These are phyloP conservation scores for Barnettozyma populi DNA, from an alignment of 805 yeast species.

Conservation along the genomic window DNA sequence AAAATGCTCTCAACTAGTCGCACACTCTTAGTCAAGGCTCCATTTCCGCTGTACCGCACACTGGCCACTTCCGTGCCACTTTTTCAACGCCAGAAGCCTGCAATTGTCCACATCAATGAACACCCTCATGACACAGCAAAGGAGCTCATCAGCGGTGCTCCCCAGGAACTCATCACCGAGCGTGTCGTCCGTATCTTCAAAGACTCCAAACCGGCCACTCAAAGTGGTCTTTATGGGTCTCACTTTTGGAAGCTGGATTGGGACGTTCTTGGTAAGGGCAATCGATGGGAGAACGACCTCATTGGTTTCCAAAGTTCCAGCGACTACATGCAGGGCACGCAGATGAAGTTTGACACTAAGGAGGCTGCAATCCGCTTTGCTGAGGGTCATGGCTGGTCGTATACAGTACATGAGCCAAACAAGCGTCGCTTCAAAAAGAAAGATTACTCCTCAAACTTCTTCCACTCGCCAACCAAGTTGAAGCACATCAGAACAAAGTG, in stretches of 20 bases:
- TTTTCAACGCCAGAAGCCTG: conserved; percentile 3
- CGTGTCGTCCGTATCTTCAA: conserved; percentile 74
- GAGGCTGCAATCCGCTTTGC: conserved; percentile 79
- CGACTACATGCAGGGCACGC: conserved; percentile 77
- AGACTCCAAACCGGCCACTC: conserved; percentile 78
- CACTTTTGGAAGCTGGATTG: conserved; percentile 77
- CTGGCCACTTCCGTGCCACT: not conserved
- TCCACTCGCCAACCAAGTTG: conserved; percentile 62
- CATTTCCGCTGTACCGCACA: not conserved
- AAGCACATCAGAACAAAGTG: conserved; percentile 80
- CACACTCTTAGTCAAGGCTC: not conserved
- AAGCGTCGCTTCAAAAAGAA: conserved; percentile 67
- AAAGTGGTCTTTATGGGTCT: conserved; percentile 47
- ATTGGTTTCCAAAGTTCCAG: conserved; percentile 80
- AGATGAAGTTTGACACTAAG: conserved; percentile 64
- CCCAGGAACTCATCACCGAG: conserved; percentile 49
- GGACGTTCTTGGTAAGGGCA: conserved; percentile 71
- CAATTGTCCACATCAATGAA: conserved; percentile 16
- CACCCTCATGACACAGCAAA: conserved; percentile 34
- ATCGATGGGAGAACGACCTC: conserved; percentile 86
- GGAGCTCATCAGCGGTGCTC: conserved; percentile 74
- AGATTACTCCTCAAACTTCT: conserved; percentile 68
- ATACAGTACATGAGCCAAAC: conserved; percentile 77
- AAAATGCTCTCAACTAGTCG: not conserved
- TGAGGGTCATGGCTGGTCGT: conserved; percentile 80